Percentiles rank a stretch among this genome's conserved stretches.
Conservation (phyloP, 2,329 filamentous ascomycete genomes). For the Exophiala aquamarina region DNA sequence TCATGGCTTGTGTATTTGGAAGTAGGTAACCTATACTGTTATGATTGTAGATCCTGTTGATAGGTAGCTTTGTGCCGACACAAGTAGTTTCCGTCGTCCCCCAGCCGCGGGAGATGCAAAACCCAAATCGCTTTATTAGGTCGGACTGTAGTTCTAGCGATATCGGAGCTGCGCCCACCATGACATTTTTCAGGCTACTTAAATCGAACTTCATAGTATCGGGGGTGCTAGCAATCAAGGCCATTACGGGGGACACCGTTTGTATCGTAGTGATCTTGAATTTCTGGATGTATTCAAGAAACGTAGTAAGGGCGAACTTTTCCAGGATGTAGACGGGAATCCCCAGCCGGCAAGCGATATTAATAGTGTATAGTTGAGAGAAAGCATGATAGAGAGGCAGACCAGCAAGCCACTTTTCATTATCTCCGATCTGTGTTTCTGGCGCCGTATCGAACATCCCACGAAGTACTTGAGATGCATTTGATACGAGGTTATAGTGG, state of each 20-base stretch:
- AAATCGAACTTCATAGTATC: conserved; percentile 55
- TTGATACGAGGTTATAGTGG: conserved; percentile 46
- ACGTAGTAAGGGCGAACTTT: conserved; percentile 56
- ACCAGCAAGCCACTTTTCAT: conserved; percentile 43
- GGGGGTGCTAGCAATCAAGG: conserved; percentile 58
- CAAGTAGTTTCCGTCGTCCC: conserved; percentile 56
- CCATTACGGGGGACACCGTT: conserved; percentile 61
- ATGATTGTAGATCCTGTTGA: conserved; percentile 42
- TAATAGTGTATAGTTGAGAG: conserved; percentile 48
- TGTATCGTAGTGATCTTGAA: conserved; percentile 56
- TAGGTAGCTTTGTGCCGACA: conserved; percentile 38
- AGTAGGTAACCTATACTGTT: conserved; percentile 49
- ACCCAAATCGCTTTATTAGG: conserved; percentile 51
- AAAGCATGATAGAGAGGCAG: conserved; percentile 48
- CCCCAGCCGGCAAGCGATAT: conserved; percentile 62
- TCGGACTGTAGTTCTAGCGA: conserved; percentile 54
- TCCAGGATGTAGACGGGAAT: conserved; percentile 64
- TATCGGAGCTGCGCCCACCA: conserved; percentile 58
- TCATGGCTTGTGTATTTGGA: conserved; percentile 45
- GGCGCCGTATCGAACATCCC: too few species aligned
- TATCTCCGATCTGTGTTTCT: neutral
- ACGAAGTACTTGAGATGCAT: conserved; percentile 3
- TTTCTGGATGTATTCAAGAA: conserved; percentile 53
- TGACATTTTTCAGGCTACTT: conserved; percentile 52
- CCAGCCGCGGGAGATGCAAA: conserved; percentile 50